Evolutionary conservation across 805 yeast species (phyloP), one percentile per base, ranked within the genome.

Genomic region (Starmerella apicola): DNA sequence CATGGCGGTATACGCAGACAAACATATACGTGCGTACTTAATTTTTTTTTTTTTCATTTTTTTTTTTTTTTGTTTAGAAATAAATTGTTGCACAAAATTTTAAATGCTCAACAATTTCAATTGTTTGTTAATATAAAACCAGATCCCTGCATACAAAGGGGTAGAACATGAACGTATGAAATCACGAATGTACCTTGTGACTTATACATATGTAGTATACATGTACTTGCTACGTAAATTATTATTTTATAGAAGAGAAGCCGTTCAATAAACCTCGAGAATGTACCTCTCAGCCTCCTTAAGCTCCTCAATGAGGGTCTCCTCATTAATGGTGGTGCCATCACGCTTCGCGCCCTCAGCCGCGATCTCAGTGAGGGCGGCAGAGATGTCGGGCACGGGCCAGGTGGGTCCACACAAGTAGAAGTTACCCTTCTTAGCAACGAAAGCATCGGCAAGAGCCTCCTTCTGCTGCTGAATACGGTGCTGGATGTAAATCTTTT

Each of bases 361-460:
- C 37, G 85, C 70, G 51, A 88, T 80, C 49, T 83, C 94, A 55
- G 80, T 80, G 51, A 88, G 67, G 53, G 95, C 94, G 32, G 78
- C 80, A 38, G 95, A 81, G 53, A 88, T 81, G 60, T 86, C 95
- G 9, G 97, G 95, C 56, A 88, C 96, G 25, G 97, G 97, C 97
- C 97, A 88, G 2, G 96, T 88, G 32, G 97, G 97, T 47, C 97
- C 97, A 75, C 97, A 88, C 59, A 88, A 70, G 66, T 88, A 88
- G 73, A 88, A 88, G 20, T 85, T 78, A 42, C 97, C 97, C 42
- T 78, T 66, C 64, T 85, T 71, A 48, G 67, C 64, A 32, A 77
- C 79, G 61, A 88, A 74, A 37, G 95, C 86, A 32, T 75, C 81
- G 35, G 81, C 80, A 61, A 88, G 70, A 32, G 74, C 78, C 38